Base-by-base conservation (phyloP, 2,329 filamentous ascomycete species). In the Grosmannia huntii region DNA sequence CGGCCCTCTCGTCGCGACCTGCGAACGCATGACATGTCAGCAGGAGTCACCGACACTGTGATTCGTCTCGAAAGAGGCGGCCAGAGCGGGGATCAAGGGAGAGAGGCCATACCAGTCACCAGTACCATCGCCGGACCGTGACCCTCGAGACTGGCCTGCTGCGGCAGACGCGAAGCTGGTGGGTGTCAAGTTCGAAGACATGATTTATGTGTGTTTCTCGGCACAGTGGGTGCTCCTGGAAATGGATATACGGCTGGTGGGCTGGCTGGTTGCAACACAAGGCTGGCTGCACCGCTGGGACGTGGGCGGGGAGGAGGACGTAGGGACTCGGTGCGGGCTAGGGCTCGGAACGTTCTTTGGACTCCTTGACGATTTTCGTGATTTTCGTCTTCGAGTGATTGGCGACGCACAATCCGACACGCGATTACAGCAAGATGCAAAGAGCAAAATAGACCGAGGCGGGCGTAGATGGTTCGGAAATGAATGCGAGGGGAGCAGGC, bases 141-240 rank as follows among this genome's bases (percentile, higher is more conserved):
- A 70, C 71, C 81, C 82, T 70, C 78, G 81, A 66, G 79, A 84
- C 72, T 89, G 86, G 72, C 87, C 87, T 70, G 87, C 87, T 65
- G 87, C 87, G 67, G 87, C 87, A 69, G 87, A 90, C 70, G 87
- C 87, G 75, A 91, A 91, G 78, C 86, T 90, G 66, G 87, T 89
- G 67, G 86, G 84, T 31, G 55, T 57, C 72, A 90, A 81, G 75
- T 87, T 85, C 70, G 84, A 83, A 75, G 86, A 82, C 86, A 90
- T 71, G 65, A 65, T 65, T 68, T 41, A 50, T 14, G 12, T 21
- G n/a, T 50, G 23, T 50, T 27, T 23, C 21, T 12, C n/a, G 23
- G 14, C 25, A 23, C 16, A 19, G 19, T 41, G 5, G 9, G 25
- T 55, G 27, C 27, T 23, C 14, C 11, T 48, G 11, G 27, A 36